Evolutionary conservation across 2,329 filamentous ascomycete genomes (phyloP).

Genomic region (Apiospora malaysiana): DNA sequence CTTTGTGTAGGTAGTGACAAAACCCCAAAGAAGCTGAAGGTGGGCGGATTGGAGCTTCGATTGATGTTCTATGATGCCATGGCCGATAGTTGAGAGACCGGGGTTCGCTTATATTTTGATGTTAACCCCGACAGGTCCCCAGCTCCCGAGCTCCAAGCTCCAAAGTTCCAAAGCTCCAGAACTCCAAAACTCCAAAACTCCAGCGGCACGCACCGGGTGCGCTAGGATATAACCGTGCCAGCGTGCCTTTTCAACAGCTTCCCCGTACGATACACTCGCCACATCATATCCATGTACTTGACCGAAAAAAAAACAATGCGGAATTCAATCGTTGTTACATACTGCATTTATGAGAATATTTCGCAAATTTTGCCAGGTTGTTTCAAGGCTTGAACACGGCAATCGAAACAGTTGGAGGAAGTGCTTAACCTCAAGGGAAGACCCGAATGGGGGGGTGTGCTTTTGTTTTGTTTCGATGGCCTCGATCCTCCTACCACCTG

Average conservation of each 20-base stretch:
- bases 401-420: no score
- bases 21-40: neutral
- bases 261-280: no score
- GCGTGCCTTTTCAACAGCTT: neutral
- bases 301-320: no score
- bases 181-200: neutral
- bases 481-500: no score
- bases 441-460: no score
- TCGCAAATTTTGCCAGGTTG: no score
- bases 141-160: neutral
- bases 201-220: neutral
- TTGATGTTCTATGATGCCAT: constrained; percentile 13
- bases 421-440: no score
- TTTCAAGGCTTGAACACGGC: no score
- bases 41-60: constrained; percentile 1
- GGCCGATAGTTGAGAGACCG: neutral
- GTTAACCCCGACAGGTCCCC: neutral
- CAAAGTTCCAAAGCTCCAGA: neutral
- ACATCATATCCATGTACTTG: no score
- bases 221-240: neutral
- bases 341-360: no score
- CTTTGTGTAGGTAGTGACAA: neutral
- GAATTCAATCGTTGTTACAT: no score
- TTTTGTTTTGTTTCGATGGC: no score
- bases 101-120: neutral